Evolutionary conservation across 305 asterid species (phyloP).

Genomic region (Ruellia speciosa): DNA sequence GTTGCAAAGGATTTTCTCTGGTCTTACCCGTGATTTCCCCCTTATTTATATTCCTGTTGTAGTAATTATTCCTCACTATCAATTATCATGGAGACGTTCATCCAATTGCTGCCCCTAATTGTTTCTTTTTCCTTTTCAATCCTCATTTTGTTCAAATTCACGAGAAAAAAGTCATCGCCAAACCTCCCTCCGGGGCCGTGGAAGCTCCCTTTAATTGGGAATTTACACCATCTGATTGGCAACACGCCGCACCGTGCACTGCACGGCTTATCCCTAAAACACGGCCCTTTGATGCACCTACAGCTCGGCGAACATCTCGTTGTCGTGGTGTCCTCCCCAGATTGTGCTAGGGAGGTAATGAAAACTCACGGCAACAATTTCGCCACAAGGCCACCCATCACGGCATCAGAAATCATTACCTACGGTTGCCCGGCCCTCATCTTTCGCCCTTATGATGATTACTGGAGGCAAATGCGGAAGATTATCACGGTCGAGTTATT

Average conservation of each 20-base stretch:
- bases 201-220: constrained; percentile 3
- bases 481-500: background rate
- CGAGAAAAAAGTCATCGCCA: background rate
- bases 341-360: background rate
- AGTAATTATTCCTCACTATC: too few relatives aligned
- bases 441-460: constrained; percentile 2
- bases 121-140: background rate
- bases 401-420: background rate
- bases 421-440: background rate
- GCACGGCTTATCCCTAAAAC: background rate
- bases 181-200: constrained; percentile 8
- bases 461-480: constrained; percentile 5
- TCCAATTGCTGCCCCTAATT: background rate
- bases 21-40: too few relatives aligned
- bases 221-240: background rate
- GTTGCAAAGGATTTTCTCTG: too few relatives aligned
- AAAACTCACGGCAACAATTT: background rate
- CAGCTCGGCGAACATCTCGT: background rate
- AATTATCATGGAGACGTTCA: background rate
- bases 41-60: too few relatives aligned
- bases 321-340: background rate
- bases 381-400: background rate
- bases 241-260: background rate
- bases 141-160: background rate
- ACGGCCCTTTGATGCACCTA: constrained; percentile 4